Base-by-base conservation (phyloP, 116 monocot genomes). In the Papilionanthe hybrid region DNA sequence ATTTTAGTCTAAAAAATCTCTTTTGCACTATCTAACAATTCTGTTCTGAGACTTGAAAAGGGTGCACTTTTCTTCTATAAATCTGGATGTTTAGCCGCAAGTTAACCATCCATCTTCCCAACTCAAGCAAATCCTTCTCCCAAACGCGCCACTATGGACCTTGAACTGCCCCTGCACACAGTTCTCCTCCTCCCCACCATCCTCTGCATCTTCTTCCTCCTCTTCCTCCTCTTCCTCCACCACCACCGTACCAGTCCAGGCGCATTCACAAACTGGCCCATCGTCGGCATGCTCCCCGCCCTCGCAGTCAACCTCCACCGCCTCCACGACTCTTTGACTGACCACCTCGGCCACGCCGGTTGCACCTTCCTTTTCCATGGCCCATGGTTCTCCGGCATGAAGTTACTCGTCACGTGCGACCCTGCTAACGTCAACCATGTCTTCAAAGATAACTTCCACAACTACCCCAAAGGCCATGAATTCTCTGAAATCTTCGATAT, bases 401-500 rank as follows among this genome's bases (percentile, higher is more conserved):
- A 85, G 49, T n/a, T 83, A 23, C 27, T 93, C 47, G 0, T 83
- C 42, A 93, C 93, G 1, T 77, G 79, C 80, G 85, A 91, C 45
- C 93, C 93, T 0, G 86, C 78, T 7, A 89, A 89, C 60, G 79
- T 92, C n/a, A 85, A 86, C 37, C 88, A 92, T 44, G 77, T 94
- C 74, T 92, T 90, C 82, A 92, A 78, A 48, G 22, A 9, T 23
- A 63, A 89, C 75, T 93, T 93, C 86, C 5, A 49, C 65, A 89
- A 85, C 65, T 93, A 86, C 76, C 87, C 89, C n/a, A 93, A 91
- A 78, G 93, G 91, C 47, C 80, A 43, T 1, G 82, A 91, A 20
- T 91, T 81, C 75, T 11, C 25, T 0, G 86, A 93, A 76, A 93
- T 87, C 42, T 93, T 93, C 84, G 91, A 91, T 57, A 58, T 93